phyloP scores from a whole-genome alignment of 2,329 filamentous ascomycete species.

The Beauveria asiatica region DNA sequence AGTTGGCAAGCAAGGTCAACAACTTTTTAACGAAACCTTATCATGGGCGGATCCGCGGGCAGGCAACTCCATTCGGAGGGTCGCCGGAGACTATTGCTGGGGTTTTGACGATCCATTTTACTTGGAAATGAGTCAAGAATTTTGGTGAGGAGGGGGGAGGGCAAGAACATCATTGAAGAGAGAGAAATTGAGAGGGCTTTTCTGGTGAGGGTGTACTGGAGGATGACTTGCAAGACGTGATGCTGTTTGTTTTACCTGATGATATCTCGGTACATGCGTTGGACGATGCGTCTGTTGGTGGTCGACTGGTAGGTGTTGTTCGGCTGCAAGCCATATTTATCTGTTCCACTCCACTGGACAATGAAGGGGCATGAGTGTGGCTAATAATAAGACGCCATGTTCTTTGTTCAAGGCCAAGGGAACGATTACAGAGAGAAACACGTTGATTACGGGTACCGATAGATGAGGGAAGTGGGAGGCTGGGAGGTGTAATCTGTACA shows the following conservation, averaged over 20 bases:
- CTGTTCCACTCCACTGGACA: background rate
- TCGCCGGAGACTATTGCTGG: background rate
- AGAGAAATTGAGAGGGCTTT: background rate
- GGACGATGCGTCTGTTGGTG: background rate
- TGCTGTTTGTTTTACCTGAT: too few species aligned
- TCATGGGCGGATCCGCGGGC: conserved; percentile 7
- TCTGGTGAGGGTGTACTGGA: too few species aligned
- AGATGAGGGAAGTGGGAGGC: too few species aligned
- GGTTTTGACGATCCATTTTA: background rate
- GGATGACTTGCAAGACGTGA: too few species aligned
- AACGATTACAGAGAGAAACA: background rate
- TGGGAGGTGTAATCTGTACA: background rate
- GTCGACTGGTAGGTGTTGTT: background rate
- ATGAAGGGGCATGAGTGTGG: background rate
- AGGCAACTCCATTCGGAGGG: background rate
- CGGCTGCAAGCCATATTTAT: conserved; percentile 10
- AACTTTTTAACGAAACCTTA: background rate
- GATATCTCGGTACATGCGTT: background rate
- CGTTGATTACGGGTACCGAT: background rate
- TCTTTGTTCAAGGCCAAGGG: background rate
- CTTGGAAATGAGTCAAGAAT: background rate
- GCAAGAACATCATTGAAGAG: background rate
- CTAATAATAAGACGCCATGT: background rate
- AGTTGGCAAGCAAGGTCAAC: too few species aligned
- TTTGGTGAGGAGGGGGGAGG: background rate